Base-by-base conservation (phyloP, 352 stramenopile species). In the Phytophthora cactorum region DNA sequence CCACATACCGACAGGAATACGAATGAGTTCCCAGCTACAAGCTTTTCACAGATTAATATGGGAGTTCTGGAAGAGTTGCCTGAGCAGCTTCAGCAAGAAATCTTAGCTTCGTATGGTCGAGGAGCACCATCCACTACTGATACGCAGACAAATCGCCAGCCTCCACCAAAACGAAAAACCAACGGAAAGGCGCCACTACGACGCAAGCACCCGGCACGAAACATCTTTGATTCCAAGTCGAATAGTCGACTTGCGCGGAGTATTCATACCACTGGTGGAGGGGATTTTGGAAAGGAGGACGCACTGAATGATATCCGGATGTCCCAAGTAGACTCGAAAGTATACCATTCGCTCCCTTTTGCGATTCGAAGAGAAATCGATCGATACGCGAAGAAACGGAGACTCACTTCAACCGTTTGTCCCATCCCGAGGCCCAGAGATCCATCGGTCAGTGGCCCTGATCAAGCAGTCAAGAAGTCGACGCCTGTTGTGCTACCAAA, bases 261-360 rank as follows among this genome's bases (percentile, higher is more conserved):
- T 52, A 51, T 11, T 8, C 50, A 71, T 27, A 32, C 10, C 14
- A 62, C 45, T 8, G 22, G 25, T 3, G 39, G 28, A 14, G 25
- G 44, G 29, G 36, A 58, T 15, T 31, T 44, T 12, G 60, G 31
- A 17, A 79, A 59, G 15, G 64, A 59, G 4, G 56, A 82, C 25
- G 69, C 79, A 2, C 63, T 95, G 4, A 75, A 95, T 56, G 83
- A 92, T 36, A 86, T 93, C 52, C 75, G 68, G 10, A 75, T 93
- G 60, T 96, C 88, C 4, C 88, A 95, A 76, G 79, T 96, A 3
- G 88, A 96, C 52, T 75, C 77, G 4, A 79, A 91, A 43, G 84
- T 96, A 6, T 93, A 93, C 46, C 56, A 92, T 36, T 79, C 84
- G 15, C 69, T 96, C 5, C 88, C 88, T 4, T 77, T 90, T 8